A percentile compares a stretch with the other conserved stretches of the same genome.
These are phyloP conservation scores for Escallonia rubra DNA, from an alignment of 129 eudicot genomes.

Conservation along the genomic window DNA sequence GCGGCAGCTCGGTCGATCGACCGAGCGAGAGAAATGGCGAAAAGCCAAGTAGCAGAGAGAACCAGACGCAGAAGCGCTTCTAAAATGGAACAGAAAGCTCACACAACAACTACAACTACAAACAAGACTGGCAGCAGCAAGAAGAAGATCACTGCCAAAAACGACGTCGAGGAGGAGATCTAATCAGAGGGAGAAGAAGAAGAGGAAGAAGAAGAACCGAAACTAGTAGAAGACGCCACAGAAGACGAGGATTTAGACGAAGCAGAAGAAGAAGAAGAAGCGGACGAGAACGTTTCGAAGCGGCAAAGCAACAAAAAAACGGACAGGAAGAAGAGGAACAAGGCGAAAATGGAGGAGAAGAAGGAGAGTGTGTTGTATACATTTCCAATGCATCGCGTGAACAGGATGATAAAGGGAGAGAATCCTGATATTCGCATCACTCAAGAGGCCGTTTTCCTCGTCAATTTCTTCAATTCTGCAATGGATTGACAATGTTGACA, in stretches of 20 bases:
- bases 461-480: constrained; percentile 10
- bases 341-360: constrained; percentile 1
- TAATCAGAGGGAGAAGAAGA: neutral
- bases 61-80: neutral
- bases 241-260: no score
- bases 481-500: no score
- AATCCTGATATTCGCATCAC: constrained; percentile 35
- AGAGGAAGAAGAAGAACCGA: neutral
- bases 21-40: constrained; percentile 1
- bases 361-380: constrained; percentile 21
- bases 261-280: constrained; percentile 9
- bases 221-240: no score
- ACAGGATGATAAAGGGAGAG: constrained; percentile 57
- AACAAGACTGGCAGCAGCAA: neutral
- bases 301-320: no score
- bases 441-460: constrained; percentile 63
- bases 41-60: neutral
- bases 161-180: constrained; percentile 2
- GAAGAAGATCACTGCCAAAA: neutral
- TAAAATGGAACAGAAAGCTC: no score
- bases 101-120: neutral
- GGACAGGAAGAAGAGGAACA: no score
- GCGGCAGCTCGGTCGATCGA: no score
- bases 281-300: constrained; percentile 1
- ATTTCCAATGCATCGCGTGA: constrained; percentile 65